Evolutionary conservation across 306 rosid genomes (phyloP).

Genomic region (Vigna reflexopilosa): DNA sequence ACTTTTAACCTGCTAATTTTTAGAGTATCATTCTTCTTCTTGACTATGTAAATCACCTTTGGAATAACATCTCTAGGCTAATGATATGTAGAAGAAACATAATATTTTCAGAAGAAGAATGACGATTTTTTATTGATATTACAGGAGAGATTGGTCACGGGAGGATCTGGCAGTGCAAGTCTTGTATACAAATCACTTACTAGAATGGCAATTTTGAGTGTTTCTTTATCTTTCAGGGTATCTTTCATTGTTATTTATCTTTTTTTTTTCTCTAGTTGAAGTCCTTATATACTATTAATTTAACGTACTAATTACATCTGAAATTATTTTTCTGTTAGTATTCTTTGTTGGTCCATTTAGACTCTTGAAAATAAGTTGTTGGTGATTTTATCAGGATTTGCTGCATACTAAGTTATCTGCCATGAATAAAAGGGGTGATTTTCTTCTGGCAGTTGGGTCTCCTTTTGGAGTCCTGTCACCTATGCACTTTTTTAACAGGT

Average conservation of each 20-base stretch:
- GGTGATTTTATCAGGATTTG: constrained; percentile 57
- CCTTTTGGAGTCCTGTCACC: constrained; percentile 97
- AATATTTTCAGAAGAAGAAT: constrained; percentile 41
- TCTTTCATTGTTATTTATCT: constrained; percentile 25
- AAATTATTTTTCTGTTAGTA: constrained; percentile 33
- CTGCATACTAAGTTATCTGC: constrained; percentile 61
- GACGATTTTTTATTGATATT: constrained; percentile 49
- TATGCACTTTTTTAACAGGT: constrained; percentile 93
- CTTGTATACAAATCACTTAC: constrained; percentile 63
- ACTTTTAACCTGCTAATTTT: constrained; percentile 5
- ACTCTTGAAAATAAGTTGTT: constrained; percentile 43
- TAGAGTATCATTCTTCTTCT: constrained; percentile 31
- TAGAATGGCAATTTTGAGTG: constrained; percentile 85
- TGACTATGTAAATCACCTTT: constrained; percentile 21
- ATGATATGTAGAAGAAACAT: constrained; percentile 42
- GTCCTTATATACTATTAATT: constrained; percentile 20
- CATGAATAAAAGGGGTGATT: constrained; percentile 75
- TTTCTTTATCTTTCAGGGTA: constrained; percentile 71
- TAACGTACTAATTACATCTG: constrained; percentile 20
- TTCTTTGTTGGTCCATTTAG: constrained; percentile 32
- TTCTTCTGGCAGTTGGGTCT: constrained; percentile 89
- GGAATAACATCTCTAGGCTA: constrained; percentile 22
- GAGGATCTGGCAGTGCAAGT: constrained; percentile 53
- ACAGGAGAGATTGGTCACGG: constrained; percentile 63
- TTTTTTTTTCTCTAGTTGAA: constrained; percentile 19